A percentile compares a stretch with the other conserved stretches of the same genome.
Evolutionary conservation across 2,329 filamentous ascomycete genomes (phyloP).

Genomic region (Aspergillus sclerotialis): DNA sequence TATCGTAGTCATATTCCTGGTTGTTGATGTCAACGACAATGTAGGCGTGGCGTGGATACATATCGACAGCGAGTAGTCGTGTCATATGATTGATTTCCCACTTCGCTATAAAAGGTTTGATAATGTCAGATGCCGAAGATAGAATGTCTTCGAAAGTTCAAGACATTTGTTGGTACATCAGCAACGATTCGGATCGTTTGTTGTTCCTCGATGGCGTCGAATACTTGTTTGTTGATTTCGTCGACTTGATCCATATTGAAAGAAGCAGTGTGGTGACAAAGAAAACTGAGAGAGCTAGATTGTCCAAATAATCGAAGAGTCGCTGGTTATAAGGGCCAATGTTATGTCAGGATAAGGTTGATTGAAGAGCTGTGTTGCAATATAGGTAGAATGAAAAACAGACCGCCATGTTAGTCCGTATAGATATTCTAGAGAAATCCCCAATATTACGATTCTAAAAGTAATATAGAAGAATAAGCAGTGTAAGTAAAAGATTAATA

Average conservation of each 20-base stretch:
- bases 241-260: background rate
- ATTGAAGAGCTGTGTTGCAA: too few relatives aligned
- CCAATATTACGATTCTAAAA: too few relatives aligned
- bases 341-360: too few relatives aligned
- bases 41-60: slow-evolving; percentile 5
- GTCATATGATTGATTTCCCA: slow-evolving; percentile 1
- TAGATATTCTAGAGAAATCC: too few relatives aligned
- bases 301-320: too few relatives aligned
- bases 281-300: too few relatives aligned
- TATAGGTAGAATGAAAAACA: too few relatives aligned
- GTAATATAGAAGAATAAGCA: too few relatives aligned
- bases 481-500: too few relatives aligned
- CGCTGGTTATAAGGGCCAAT: too few relatives aligned
- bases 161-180: background rate
- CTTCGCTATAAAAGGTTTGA: slow-evolving; percentile 1
- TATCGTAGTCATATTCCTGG: slow-evolving; percentile 3
- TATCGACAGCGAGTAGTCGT: slow-evolving; percentile 4
- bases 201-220: background rate
- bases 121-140: background rate
- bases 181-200: background rate
- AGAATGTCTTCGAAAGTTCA: background rate
- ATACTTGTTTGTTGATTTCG: background rate
- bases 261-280: too few relatives aligned
- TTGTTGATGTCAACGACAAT: slow-evolving; percentile 6
- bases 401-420: too few relatives aligned